Evolutionary conservation across 1,139 yeast genomes (phyloP), one percentile per base, ranked within the genome.

Genomic region (Magnusiomyces paraingens): DNA sequence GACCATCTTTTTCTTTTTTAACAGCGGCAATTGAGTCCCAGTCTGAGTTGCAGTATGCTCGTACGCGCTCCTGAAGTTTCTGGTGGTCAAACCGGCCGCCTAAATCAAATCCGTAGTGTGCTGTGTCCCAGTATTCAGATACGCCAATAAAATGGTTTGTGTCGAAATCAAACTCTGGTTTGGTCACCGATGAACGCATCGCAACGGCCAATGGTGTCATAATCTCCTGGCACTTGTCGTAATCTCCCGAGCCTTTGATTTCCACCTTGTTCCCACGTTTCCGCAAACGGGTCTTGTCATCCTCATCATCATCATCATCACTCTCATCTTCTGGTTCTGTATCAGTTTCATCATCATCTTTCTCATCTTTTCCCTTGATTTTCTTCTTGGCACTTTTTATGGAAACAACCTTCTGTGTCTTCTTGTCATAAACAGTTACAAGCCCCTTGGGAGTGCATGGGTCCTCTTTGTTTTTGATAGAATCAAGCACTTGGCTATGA

Each of bases 101-200:
- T 58, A 70, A 58, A 12, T 65, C 62, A 52, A 70, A 71, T 2
- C 83, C 72, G 39, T 74, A 75, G n/a, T 77, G 75, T 10, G 84
- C 73, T 2, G 89, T 81, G 65, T 86, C 86, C 87, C 90, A 86
- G 68, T 85, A 86, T 46, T 90, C 95, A 61, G 90, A 83, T 1
- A 88, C 89, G 0, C 94, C 95, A 35, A 84, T 77, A 58, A 86
- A 86, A 59, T 81, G 83, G 60, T 83, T 81, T 43, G 81, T 71
- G 53, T 78, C 82, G 61, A 86, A 83, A 61, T 84, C 88, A 68
- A 87, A 82, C 1, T 81, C 77, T 0, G 95, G 91, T 17, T 80
- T 74, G 45, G 81, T 83, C 38, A 46, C 66, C 57, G 57, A 67
- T 20, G 67, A 65, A 15, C 57, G 54, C 38, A 65, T 59, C 12